A percentile compares a stretch with the other conserved stretches of the same genome.
These are phyloP conservation scores for Mortierella sp. DNA, from an alignment of 371 early-diverging fungal genomes.

Conservation along the genomic window DNA sequence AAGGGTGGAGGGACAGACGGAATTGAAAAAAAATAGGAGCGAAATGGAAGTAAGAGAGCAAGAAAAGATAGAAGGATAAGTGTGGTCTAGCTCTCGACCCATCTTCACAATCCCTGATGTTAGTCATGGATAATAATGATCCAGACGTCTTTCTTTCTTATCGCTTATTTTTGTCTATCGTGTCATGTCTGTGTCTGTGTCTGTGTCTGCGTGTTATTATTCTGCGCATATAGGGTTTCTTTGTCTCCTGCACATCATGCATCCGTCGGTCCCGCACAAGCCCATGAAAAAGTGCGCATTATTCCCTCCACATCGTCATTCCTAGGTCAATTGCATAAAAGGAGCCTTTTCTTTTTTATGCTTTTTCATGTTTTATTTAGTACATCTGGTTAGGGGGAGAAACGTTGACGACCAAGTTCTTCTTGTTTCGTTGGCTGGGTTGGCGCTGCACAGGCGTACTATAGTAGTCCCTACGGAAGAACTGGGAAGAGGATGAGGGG, in stretches of 20 bases:
- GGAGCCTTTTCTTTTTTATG: neutral
- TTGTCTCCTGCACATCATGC: neutral
- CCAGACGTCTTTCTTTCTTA: neutral
- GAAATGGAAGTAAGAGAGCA: too few species aligned
- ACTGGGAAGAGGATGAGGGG: too few species aligned
- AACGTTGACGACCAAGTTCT: slow-evolving; percentile 32
- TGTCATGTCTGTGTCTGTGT: neutral
- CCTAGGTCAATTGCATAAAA: neutral
- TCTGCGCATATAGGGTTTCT: neutral
- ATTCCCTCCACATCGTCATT: neutral
- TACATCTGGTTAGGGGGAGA: neutral
- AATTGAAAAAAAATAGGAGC: too few species aligned
- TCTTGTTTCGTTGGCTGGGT: slow-evolving; percentile 36
- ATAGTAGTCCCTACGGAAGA: neutral
- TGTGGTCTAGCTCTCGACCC: neutral
- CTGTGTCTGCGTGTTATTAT: neutral
- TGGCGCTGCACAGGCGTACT: slow-evolving; percentile 12
- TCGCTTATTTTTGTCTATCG: neutral
- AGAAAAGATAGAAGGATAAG: too few species aligned
- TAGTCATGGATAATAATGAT: neutral
- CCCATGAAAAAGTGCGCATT: neutral
- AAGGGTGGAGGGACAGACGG: neutral
- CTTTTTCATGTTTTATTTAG: neutral
- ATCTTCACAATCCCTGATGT: neutral
- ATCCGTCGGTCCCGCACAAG: neutral